Evolutionary conservation across 1,284 basidiomycete genomes (phyloP).

Genomic region (Ceratobasidium sp.): DNA sequence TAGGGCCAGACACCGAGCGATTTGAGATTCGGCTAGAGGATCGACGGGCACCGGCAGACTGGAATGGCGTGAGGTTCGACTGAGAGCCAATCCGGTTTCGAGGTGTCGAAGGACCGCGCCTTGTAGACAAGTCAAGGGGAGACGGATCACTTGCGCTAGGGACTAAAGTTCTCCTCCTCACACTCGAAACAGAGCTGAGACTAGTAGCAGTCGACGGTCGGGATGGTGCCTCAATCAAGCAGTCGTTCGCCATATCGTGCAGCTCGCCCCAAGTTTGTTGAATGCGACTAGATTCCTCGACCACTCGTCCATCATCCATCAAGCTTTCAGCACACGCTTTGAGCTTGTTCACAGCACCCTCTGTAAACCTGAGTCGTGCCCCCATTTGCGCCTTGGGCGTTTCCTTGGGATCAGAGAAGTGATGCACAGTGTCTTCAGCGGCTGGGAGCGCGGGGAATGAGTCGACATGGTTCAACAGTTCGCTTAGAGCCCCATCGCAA

Average conservation of each 20-base stretch:
- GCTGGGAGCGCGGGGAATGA: slow-evolving; percentile 73
- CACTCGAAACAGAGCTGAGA: slow-evolving; percentile 62
- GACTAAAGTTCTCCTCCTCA: slow-evolving; percentile 24
- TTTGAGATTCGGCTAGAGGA: slow-evolving; percentile 50
- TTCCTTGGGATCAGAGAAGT: slow-evolving; percentile 59
- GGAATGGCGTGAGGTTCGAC: slow-evolving; percentile 5
- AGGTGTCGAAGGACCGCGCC: slow-evolving; percentile 37
- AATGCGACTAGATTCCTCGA: slow-evolving; percentile 71
- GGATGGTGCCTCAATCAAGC: slow-evolving; percentile 70
- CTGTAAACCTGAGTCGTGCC: slow-evolving; percentile 73
- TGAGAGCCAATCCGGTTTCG: slow-evolving; percentile 15
- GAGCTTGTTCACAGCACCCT: slow-evolving; percentile 65
- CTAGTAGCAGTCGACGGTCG: slow-evolving; percentile 69
- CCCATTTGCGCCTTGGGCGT: slow-evolving; percentile 75
- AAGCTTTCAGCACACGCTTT: slow-evolving; percentile 55
- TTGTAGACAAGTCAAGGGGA: slow-evolving; percentile 39
- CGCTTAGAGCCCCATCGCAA: slow-evolving; percentile 82
- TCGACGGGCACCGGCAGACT: slow-evolving; percentile 33
- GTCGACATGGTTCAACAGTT: slow-evolving; percentile 84
- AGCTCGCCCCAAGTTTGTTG: slow-evolving; percentile 83
- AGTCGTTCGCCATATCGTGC: slow-evolving; percentile 80
- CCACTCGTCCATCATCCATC: slow-evolving; percentile 68
- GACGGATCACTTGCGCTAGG: slow-evolving; percentile 38
- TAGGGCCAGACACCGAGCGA: slow-evolving; percentile 51
- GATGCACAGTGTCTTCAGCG: slow-evolving; percentile 63